These are phyloP conservation scores for Mycena metata DNA, from an alignment of 768 basidiomycete species.

Conservation along the genomic window DNA sequence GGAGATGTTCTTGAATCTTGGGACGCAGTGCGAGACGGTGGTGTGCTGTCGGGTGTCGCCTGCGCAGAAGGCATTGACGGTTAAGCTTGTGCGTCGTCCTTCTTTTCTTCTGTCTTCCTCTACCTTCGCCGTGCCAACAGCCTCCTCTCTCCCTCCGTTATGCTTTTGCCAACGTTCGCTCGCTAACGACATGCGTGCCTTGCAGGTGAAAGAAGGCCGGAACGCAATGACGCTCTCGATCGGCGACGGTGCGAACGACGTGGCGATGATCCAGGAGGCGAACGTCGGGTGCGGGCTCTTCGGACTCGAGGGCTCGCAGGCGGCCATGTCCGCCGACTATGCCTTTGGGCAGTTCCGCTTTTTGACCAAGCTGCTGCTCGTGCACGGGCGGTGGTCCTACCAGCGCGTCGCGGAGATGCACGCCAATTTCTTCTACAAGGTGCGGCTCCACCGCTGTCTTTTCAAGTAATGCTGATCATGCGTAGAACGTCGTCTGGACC, in stretches of 20 bases:
- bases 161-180: not conserved
- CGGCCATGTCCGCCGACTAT: conserved; percentile 99
- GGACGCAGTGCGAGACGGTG: conserved; percentile 97
- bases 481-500: conserved; percentile 92
- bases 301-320: conserved; percentile 96
- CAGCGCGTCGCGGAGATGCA: conserved; percentile 97
- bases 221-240: conserved; percentile 98
- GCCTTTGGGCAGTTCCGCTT: conserved; percentile 98
- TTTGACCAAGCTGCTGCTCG: conserved; percentile 89
- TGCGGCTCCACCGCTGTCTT: conserved; percentile 49
- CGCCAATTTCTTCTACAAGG: conserved; percentile 99
- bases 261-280: conserved; percentile 99
- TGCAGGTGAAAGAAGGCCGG: conserved; percentile 92
- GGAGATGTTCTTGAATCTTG: conserved; percentile 88
- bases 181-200: conserved; percentile 16
- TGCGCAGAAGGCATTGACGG: conserved; percentile 97
- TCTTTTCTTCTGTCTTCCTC: not conserved
- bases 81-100: conserved; percentile 77
- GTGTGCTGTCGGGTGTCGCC: conserved; percentile 99
- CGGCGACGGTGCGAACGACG: conserved; percentile 97
- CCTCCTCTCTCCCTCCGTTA: too few relatives aligned
- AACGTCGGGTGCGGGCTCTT: conserved; percentile 96
- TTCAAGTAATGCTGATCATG: not conserved
- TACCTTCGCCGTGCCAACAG: not conserved
- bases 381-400: conserved; percentile 98